Evolutionary conservation across 768 basidiomycete genomes (phyloP).

Genomic region (Russula brevipes): DNA sequence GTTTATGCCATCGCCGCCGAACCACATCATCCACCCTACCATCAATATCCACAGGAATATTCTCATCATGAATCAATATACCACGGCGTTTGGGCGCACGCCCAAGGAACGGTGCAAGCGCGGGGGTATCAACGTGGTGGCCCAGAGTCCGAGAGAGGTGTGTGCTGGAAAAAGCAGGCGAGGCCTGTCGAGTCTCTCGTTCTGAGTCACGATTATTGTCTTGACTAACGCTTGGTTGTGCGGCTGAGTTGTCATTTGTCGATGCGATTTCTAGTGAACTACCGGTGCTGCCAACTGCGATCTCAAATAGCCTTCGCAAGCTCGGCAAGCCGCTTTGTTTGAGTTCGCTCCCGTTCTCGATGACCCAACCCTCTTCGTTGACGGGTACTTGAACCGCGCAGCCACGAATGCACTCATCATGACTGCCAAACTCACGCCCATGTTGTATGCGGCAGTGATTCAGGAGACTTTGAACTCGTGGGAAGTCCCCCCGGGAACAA

Average conservation of each 20-base stretch:
- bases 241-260: background rate
- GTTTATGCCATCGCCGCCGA: conserved; percentile 34
- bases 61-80: conserved; percentile 37
- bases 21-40: conserved; percentile 14
- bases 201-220: background rate
- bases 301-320: conserved; percentile 44
- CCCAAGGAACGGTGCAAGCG: conserved; percentile 48
- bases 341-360: conserved; percentile 38
- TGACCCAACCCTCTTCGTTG: conserved; percentile 34
- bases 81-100: conserved; percentile 39
- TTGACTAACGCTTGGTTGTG: background rate
- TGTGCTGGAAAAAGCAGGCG: conserved; percentile 28
- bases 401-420: conserved; percentile 47
- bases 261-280: conserved; percentile 27
- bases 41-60: conserved; percentile 35
- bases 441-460: conserved; percentile 51
- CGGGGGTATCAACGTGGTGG: conserved; percentile 47
- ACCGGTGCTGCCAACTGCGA: conserved; percentile 40
- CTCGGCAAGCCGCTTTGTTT: conserved; percentile 43
- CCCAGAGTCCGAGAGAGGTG: conserved; percentile 47
- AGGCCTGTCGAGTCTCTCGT: conserved; percentile 22
- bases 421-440: conserved; percentile 43
- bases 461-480: conserved; percentile 47
- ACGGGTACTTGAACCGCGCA: conserved; percentile 38
- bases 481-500: conserved; percentile 45